phyloP scores from a whole-genome alignment of 2,329 filamentous ascomycete species.

The Aspergillus texensis region DNA sequence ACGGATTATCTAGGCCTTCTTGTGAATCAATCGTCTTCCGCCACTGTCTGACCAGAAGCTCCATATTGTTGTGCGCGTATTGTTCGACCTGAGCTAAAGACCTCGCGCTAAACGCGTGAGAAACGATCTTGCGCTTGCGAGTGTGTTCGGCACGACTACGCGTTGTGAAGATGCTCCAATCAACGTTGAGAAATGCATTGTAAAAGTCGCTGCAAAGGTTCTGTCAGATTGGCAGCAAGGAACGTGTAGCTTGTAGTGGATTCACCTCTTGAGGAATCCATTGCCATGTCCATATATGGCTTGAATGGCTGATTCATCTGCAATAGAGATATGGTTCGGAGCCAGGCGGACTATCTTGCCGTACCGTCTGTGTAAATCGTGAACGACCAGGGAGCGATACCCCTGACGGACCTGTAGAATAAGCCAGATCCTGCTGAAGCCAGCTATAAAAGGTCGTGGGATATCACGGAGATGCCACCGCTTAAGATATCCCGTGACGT shows the following conservation, averaged over 20 bases:
- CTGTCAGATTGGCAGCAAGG: neutral
- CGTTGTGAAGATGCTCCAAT: neutral
- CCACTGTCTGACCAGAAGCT: neutral
- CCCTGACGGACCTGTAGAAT: neutral
- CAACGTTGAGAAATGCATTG: neutral
- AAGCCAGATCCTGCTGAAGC: neutral
- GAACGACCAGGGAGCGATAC: neutral
- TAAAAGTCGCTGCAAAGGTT: neutral
- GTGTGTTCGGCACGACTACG: neutral
- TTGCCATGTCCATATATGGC: neutral
- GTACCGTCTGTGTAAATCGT: neutral
- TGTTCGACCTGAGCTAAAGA: neutral
- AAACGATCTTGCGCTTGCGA: neutral
- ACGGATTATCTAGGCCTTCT: neutral
- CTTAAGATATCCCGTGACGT: neutral
- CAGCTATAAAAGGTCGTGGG: neutral
- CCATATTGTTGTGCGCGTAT: neutral
- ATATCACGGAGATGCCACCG: neutral
- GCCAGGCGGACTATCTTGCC: neutral
- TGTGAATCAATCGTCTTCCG: neutral
- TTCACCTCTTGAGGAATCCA: neutral
- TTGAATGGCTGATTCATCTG: neutral
- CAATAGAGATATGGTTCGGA: neutral
- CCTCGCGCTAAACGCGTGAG: neutral
- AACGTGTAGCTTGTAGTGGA: fast-evolving